A percentile compares a stretch with the other conserved stretches of the same genome.
Conservation (phyloP, 2,329 filamentous ascomycete genomes). For the Ceratocystis papillata region DNA sequence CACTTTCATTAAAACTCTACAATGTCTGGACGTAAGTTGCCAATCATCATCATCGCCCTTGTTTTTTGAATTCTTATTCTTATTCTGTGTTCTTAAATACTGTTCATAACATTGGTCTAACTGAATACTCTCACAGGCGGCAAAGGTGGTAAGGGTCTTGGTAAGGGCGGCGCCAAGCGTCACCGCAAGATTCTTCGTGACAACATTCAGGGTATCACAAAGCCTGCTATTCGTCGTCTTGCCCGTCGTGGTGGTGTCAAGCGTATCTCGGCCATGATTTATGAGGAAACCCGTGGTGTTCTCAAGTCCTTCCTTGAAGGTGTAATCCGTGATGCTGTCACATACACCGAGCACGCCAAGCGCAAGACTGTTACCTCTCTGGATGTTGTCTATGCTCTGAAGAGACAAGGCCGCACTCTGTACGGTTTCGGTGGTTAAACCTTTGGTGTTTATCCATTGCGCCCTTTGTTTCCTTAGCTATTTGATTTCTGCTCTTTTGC, state of each 20-base stretch:
- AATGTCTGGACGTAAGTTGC: slow-evolving; percentile 26
- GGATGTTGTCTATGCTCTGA: slow-evolving; percentile 57
- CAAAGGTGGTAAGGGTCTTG: slow-evolving; percentile 95
- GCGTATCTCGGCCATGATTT: slow-evolving; percentile 96
- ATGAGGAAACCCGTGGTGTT: slow-evolving; percentile 67
- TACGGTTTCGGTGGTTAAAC: slow-evolving; percentile 83
- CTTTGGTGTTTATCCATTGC: slow-evolving; percentile 23
- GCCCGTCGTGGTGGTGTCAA: slow-evolving; percentile 99
- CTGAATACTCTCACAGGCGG: slow-evolving; percentile 47
- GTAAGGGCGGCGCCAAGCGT: slow-evolving; percentile 97
- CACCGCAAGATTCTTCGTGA: slow-evolving; percentile 98
- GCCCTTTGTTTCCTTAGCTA: slow-evolving; percentile 25
- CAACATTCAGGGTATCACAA: slow-evolving; percentile 99
- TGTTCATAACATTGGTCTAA: neutral
- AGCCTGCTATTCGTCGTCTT: slow-evolving; percentile 96
- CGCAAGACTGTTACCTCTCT: slow-evolving; percentile 67
- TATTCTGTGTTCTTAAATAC: neutral
- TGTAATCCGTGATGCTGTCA: slow-evolving; percentile 66
- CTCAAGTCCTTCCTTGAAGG: slow-evolving; percentile 69
- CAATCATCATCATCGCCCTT: neutral
- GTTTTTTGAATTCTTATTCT: neutral
- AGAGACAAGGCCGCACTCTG: slow-evolving; percentile 63
- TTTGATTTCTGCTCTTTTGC: neutral
- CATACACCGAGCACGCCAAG: slow-evolving; percentile 72
- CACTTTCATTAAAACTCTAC: neutral